These are phyloP conservation scores for Murraya paniculata DNA, from an alignment of 345 rosid species.

Conservation along the genomic window DNA sequence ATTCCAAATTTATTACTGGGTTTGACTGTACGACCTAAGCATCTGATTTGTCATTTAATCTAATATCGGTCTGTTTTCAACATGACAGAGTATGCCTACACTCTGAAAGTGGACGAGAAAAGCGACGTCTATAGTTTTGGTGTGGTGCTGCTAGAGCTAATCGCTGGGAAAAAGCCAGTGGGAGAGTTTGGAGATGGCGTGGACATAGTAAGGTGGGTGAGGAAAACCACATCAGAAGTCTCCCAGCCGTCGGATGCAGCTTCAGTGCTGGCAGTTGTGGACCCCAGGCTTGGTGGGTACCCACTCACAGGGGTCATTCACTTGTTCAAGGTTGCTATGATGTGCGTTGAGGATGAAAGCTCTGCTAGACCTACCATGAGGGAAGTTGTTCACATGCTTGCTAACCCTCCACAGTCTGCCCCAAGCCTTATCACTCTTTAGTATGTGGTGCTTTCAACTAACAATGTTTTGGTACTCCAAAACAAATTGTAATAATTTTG, in stretches of 20 bases:
- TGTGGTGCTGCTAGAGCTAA: slow-evolving; percentile 75
- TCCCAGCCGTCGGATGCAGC: slow-evolving; percentile 66
- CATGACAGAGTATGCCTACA: slow-evolving; percentile 77
- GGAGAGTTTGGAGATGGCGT: slow-evolving; percentile 97
- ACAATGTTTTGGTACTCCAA: not conserved
- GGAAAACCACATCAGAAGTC: slow-evolving; percentile 61
- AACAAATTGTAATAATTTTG: slow-evolving; percentile 19
- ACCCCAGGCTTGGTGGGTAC: slow-evolving; percentile 61
- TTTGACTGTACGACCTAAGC: not conserved
- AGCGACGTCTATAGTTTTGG: slow-evolving; percentile 95
- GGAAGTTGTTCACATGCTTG: slow-evolving; percentile 80
- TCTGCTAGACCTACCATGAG: slow-evolving; percentile 80
- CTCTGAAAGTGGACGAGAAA: slow-evolving; percentile 83
- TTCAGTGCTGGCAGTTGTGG: slow-evolving; percentile 58
- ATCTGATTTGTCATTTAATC: not conserved
- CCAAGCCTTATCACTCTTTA: slow-evolving; percentile 37
- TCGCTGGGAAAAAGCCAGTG: slow-evolving; percentile 81
- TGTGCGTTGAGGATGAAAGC: slow-evolving; percentile 79
- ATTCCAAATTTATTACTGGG: not conserved
- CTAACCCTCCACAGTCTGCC: slow-evolving; percentile 52
- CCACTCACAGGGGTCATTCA: slow-evolving; percentile 54
- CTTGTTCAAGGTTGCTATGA: slow-evolving; percentile 71
- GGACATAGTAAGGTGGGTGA: slow-evolving; percentile 92
- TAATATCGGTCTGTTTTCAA: not conserved
- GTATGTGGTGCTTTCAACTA: not conserved